phyloP scores from a whole-genome alignment of 805 yeast species.

The Blastobotrys terrestris region DNA sequence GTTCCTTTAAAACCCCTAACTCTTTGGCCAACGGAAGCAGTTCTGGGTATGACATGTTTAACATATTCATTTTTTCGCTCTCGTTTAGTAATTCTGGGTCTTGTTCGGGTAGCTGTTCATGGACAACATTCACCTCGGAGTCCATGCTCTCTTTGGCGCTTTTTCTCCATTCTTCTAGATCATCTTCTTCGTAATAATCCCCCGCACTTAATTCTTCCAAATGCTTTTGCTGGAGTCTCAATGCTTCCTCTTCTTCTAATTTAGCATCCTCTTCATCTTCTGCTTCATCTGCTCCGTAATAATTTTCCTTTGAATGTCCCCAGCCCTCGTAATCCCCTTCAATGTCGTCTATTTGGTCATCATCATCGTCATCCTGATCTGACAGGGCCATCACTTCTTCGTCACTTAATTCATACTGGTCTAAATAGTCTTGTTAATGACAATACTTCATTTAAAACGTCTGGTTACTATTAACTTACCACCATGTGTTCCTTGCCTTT shows the following conservation, averaged over 20 bases:
- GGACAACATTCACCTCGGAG: constrained; percentile 21
- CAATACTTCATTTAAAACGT: too few species aligned
- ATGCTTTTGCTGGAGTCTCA: constrained; percentile 78
- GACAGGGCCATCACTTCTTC: constrained; percentile 48
- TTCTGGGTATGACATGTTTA: constrained; percentile 73
- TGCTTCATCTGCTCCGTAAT: constrained; percentile 31
- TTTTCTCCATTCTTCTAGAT: constrained; percentile 72
- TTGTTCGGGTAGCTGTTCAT: constrained; percentile 34
- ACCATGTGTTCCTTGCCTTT: neutral
- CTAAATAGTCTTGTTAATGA: too few species aligned
- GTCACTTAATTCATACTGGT: constrained; percentile 40
- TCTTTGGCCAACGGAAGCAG: constrained; percentile 72
- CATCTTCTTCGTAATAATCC: constrained; percentile 72
- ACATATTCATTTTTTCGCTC: constrained; percentile 45
- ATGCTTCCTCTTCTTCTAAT: constrained; percentile 80
- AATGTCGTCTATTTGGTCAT: constrained; percentile 43
- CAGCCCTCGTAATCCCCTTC: constrained; percentile 35
- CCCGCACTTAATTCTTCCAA: constrained; percentile 55
- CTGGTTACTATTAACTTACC: too few species aligned
- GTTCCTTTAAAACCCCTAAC: constrained; percentile 35
- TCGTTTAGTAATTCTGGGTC: constrained; percentile 47
- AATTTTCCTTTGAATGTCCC: constrained; percentile 43
- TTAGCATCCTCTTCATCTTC: constrained; percentile 36
- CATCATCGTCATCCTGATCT: constrained; percentile 38
- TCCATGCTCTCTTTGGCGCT: constrained; percentile 42